These are phyloP conservation scores for Apiospora aurea DNA, from an alignment of 2,329 filamentous ascomycete genomes.

Conservation along the genomic window DNA sequence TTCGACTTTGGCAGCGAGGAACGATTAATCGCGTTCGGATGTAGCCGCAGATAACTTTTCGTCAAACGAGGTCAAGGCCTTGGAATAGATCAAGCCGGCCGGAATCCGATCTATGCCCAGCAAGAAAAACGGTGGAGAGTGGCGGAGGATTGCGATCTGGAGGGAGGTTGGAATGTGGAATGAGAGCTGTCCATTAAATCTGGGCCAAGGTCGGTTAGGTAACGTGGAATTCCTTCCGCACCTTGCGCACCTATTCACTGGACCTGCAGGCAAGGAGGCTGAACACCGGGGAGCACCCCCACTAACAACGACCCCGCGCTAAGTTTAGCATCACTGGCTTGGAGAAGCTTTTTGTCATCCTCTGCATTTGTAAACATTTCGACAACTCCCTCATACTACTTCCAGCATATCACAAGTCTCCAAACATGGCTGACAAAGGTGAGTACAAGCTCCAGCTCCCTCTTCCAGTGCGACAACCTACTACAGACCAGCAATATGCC, in stretches of 20 bases:
- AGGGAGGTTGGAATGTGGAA: background rate
- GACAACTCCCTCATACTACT: background rate
- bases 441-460: background rate
- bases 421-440: constrained; percentile 53
- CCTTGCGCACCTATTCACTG: background rate
- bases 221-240: constrained; percentile 7
- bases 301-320: background rate
- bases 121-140: background rate
- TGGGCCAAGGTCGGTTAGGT: background rate
- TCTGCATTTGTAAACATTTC: constrained; percentile 8
- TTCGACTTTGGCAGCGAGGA: background rate
- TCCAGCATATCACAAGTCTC: constrained; percentile 13
- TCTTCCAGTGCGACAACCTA: background rate
- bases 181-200: constrained; percentile 13
- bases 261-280: constrained; percentile 5
- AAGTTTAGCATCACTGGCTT: background rate
- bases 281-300: background rate
- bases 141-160: background rate
- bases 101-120: background rate
- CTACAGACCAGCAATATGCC: background rate
- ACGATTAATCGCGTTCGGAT: background rate
- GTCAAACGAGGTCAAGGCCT: background rate
- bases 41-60: background rate
- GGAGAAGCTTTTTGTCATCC: constrained; percentile 20
- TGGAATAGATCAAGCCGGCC: background rate